Evolutionary conservation across 208 protist species (phyloP), one percentile per base, ranked within the genome.

Genomic region (Trypanosomatidae sp.): DNA sequence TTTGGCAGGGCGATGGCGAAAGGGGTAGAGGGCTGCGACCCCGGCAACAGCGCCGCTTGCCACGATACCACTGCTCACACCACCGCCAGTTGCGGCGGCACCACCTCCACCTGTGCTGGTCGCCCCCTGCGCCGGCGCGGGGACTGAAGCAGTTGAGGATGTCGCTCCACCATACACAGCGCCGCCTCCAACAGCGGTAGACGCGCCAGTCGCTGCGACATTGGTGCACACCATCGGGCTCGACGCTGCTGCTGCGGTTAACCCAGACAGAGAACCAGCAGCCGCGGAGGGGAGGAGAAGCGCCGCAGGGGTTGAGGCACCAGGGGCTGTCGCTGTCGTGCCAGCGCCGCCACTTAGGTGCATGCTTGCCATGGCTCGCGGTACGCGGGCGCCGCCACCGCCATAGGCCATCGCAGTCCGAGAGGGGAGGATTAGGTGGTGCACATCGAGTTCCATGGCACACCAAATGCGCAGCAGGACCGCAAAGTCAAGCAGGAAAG

Each of bases 401-500:
- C 64, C 68, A 56, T 80, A 80, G 55, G 75, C 69, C 56, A 75
- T 10, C 10, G 75, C 75, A 43, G 62, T 71, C 3, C 46, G 60
- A 5, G 75, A 71, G 6, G 75, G 75, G 44, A 80, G 69, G 60
- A 70, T 44, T 22, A 80, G 64, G 56, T 80, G 75, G 25, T 80
- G 75, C 64, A 80, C 70, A 30, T 76, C 76, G 12, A 81, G 19
- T 49, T 81, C 76, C 4, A 81, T 43, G 8, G 70, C 49, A 47
- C 58, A 69, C 76, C 76, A 81, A 33, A 62, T 67, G 10, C 70
- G 64, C 53, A 81, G 71, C 60, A 81, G 71, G 25, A 62, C 69
- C 25, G 71, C 76, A 36, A 81, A 75, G 53, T 81, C 76, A 1
- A 68, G 44, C 28, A 81, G 66, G 25, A 81, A 81, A 1, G 76